Evolutionary conservation across 176 grass and related monocot species (phyloP).

Genomic region (Cocos nucifera): DNA sequence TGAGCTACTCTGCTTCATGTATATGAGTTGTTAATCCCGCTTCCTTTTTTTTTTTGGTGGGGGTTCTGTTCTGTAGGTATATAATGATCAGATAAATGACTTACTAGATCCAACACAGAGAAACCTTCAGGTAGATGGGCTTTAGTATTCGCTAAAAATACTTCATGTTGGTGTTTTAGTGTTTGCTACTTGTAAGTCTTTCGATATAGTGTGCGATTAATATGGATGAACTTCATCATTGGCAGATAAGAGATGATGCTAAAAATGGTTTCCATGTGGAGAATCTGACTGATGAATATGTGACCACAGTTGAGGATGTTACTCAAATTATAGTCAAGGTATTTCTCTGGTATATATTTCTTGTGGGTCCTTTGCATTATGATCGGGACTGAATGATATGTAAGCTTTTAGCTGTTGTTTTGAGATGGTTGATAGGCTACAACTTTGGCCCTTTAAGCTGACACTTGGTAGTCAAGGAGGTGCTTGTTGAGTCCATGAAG

Average conservation of each 20-base stretch:
- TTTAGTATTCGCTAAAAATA: no score
- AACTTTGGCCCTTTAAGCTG: no score
- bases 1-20: no score
- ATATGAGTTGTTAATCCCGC: not conserved
- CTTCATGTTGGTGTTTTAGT: no score
- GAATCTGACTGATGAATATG: slow-evolving; percentile 87
- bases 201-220: no score
- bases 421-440: no score
- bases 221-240: not conserved
- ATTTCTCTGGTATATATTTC: slow-evolving; percentile 5
- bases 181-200: no score
- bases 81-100: slow-evolving; percentile 89
- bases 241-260: slow-evolving; percentile 68
- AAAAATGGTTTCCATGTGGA: slow-evolving; percentile 67
- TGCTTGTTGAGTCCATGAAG: no score
- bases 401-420: no score
- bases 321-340: slow-evolving; percentile 94
- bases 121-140: slow-evolving; percentile 58
- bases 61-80: slow-evolving; percentile 40
- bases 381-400: no score
- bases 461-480: no score
- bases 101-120: slow-evolving; percentile 86
- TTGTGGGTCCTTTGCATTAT: no score
- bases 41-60: not conserved
- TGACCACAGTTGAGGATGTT: slow-evolving; percentile 62